Base-by-base conservation (phyloP, 768 basidiomycete species). In the Trametopsis cervina region DNA sequence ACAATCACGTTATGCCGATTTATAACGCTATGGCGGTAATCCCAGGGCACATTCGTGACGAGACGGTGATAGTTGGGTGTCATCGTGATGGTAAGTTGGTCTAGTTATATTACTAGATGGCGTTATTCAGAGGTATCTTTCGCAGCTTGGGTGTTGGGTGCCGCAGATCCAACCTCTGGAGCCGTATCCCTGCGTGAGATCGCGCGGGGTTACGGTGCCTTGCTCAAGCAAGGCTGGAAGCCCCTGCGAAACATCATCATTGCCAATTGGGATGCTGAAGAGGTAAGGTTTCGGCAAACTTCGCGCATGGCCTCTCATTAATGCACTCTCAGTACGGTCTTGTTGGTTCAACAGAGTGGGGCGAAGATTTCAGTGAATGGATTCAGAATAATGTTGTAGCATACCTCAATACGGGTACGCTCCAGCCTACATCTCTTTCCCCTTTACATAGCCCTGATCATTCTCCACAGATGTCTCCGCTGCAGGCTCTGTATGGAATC, bases 331-430 rank as follows among this genome's bases (percentile, higher is more conserved):
- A 75, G 74, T 76, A 78, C 44, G 88, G 87, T 24, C 74, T 92
- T 39, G 61, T 89, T 33, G 94, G 94, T 22, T 86, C 83, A 58
- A 94, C 89, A 3, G 95, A 97, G 64, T 95, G 84, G 76, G 90
- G 82, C 2, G 95, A 97, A 63, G 95, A 97, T 61, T 97, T 95
- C 59, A 60, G 81, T 0, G 73, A 78, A 13, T 95, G 85, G 81
- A 80, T 97, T 39, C 72, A 76, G 35, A 70, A 83, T 23, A 78
- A 93, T 53, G 85, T 83, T 39, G 91, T 89, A 12, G 75, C 87
- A 11, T 98, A 97, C 60, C 68, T 96, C 50, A 96, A 96, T 59
- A 72, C 92, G n/a, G 80, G 73, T 69, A 57, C 29, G 66, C 58
- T 15, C 9, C n/a, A 22, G 13, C 13, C 13, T 24, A 11, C 21